Conservation (phyloP, 441 rosid genomes). For the Erysimum pusillum region DNA sequence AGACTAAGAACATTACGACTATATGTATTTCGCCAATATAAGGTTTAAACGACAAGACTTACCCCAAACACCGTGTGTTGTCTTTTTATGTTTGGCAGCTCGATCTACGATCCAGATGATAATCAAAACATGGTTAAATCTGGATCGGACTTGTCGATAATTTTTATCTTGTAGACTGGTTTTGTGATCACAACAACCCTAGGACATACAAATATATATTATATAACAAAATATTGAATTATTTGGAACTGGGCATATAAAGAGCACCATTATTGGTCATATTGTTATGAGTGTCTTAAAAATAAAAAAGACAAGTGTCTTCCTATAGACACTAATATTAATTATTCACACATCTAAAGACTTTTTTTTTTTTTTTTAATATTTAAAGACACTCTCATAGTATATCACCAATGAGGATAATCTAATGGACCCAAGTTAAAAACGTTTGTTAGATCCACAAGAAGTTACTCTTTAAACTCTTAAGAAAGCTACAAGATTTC, state of each 20-base stretch:
- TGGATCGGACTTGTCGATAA: not conserved
- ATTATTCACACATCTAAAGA: no score
- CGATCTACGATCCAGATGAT: not conserved
- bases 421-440: no score
- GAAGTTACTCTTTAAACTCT: not conserved
- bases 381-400: no score
- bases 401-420: no score
- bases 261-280: no score
- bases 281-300: no score
- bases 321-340: no score
- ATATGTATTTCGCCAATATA: not conserved
- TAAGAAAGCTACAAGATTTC: slow-evolving; percentile 1
- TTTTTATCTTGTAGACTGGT: not conserved
- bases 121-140: not conserved
- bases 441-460: not conserved
- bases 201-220: not conserved
- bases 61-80: not conserved
- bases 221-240: slow-evolving; percentile 4
- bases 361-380: no score
- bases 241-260: slow-evolving; percentile 3
- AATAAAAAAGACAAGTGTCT: no score
- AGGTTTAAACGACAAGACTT: not conserved
- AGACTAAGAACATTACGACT: not conserved
- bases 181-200: not conserved
- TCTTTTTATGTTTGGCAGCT: not conserved